Conservation (phyloP, 441 rosid genomes). For the Pelargonium exstipulatum region DNA sequence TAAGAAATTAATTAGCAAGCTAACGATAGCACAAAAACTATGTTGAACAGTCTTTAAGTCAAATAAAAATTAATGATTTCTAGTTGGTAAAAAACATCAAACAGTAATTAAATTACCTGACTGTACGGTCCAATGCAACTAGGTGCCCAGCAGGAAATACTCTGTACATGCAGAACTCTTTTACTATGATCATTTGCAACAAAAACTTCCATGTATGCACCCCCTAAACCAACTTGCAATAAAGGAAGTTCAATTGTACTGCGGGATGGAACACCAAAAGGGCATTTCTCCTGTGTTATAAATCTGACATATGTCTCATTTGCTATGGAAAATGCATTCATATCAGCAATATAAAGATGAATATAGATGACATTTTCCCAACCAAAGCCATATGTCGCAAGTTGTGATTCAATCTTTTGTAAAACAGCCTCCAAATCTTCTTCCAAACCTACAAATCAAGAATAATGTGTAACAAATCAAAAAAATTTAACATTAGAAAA, state of each 20-base stretch:
- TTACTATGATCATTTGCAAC: constrained; percentile 62
- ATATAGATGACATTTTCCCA: constrained; percentile 82
- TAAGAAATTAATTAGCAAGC: background rate
- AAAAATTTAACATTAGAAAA: background rate
- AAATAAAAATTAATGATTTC: background rate
- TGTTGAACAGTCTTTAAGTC: background rate
- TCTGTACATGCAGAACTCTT: constrained; percentile 91
- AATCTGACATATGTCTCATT: constrained; percentile 79
- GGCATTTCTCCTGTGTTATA: constrained; percentile 83
- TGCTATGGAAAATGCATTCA: constrained; percentile 67
- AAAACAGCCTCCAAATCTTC: constrained; percentile 58
- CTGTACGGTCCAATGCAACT: constrained; percentile 99
- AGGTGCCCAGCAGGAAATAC: constrained; percentile 97
- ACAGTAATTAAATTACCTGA: constrained; percentile 50
- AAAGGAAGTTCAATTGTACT: constrained; percentile 93
- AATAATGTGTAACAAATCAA: constrained; percentile 5
- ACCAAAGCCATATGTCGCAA: constrained; percentile 42
- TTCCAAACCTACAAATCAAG: constrained; percentile 46
- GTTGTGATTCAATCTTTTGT: constrained; percentile 52
- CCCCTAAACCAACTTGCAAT: constrained; percentile 61
- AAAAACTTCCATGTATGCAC: constrained; percentile 72
- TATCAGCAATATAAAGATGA: constrained; percentile 77
- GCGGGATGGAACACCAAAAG: constrained; percentile 95
- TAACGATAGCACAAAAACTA: background rate
- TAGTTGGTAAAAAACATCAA: background rate